phyloP scores from a whole-genome alignment of 192 early-diverging fungal species.

The Backusella liffmaniae region DNA sequence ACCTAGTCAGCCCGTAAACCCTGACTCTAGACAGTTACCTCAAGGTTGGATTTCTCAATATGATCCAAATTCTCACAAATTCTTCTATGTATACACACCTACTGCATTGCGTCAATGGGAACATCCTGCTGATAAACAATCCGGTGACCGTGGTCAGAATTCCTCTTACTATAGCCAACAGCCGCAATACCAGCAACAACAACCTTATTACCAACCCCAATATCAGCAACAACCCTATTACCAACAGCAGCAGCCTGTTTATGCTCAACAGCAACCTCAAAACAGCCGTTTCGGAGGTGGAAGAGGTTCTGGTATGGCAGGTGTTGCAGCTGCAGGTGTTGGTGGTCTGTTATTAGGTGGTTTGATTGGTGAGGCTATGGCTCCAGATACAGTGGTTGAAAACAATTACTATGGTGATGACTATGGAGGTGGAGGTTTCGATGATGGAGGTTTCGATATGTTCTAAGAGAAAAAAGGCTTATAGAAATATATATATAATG shows the following conservation, averaged over 20 bases:
- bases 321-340: slow-evolving; percentile 23
- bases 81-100: slow-evolving; percentile 39
- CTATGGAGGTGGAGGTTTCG: slow-evolving; percentile 14
- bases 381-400: slow-evolving; percentile 15
- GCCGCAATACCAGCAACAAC: not conserved
- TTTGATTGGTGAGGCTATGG: slow-evolving; percentile 18
- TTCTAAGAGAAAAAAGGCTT: not conserved
- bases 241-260: not conserved
- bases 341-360: slow-evolving; percentile 22
- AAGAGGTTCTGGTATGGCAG: slow-evolving; percentile 13
- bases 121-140: slow-evolving; percentile 30
- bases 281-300: slow-evolving; percentile 10
- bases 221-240: slow-evolving; percentile 16
- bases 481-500: not conserved
- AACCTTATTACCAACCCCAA: slow-evolving; percentile 22
- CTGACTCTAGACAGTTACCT: slow-evolving; percentile 26
- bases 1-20: slow-evolving; percentile 13
- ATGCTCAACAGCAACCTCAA: slow-evolving; percentile 7
- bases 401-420: slow-evolving; percentile 29
- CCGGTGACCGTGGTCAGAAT: slow-evolving; percentile 16
- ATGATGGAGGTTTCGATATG: slow-evolving; percentile 4
- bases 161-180: not conserved
- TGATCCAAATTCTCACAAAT: slow-evolving; percentile 24
- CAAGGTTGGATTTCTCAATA: slow-evolving; percentile 35
- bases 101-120: slow-evolving; percentile 37